These are phyloP conservation scores for Mycena leptocephala DNA, from an alignment of 768 basidiomycete genomes.

Conservation along the genomic window DNA sequence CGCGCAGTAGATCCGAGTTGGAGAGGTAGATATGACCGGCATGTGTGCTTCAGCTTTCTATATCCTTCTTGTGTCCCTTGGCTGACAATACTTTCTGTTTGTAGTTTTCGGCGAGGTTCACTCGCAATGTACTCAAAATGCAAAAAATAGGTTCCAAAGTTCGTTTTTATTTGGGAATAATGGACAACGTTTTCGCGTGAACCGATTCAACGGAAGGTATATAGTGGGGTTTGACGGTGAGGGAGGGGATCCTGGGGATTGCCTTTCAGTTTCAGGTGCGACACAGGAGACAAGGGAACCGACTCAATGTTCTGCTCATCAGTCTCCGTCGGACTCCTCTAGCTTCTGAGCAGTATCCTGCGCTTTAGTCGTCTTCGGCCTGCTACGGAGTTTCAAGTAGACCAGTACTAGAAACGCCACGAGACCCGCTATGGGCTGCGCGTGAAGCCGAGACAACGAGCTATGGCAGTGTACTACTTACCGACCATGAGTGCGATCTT, in stretches of 20 bases:
- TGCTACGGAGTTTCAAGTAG: not conserved
- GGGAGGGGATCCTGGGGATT: not conserved
- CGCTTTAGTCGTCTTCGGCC: not conserved
- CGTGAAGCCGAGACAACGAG: not conserved
- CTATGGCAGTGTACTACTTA: not conserved
- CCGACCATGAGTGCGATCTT: not conserved
- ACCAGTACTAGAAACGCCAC: not conserved
- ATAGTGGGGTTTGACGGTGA: not conserved
- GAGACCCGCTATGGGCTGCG: not conserved
- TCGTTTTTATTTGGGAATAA: not conserved
- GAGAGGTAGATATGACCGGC: too few species aligned
- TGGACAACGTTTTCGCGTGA: not conserved
- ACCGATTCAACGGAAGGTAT: not conserved
- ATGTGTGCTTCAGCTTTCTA: too few species aligned
- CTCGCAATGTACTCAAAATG: slow-evolving; percentile 1
- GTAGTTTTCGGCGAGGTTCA: too few species aligned
- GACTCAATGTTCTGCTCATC: not conserved
- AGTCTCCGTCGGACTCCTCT: not conserved
- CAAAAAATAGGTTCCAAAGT: not conserved
- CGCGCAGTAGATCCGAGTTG: too few species aligned
- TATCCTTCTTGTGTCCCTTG: too few species aligned
- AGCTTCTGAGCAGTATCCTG: not conserved
- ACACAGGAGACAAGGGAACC: not conserved
- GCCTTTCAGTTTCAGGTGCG: not conserved
- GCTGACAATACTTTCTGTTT: too few species aligned